phyloP scores from a whole-genome alignment of 2,329 filamentous ascomycete species.

The Thelonectria blattea region DNA sequence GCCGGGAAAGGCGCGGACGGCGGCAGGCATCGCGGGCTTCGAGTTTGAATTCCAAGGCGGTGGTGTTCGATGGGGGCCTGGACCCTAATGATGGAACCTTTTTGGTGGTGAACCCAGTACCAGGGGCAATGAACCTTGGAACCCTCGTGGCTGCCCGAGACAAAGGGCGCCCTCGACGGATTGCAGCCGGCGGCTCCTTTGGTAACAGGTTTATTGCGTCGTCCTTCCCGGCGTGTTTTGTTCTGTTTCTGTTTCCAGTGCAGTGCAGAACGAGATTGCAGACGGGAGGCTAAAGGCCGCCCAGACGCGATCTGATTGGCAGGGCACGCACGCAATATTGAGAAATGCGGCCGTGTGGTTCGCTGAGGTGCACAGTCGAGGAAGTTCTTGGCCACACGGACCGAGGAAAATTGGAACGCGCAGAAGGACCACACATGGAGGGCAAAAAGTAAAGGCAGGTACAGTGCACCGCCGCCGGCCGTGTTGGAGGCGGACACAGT shows the following conservation, averaged over 20 bases:
- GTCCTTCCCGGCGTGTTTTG: not conserved
- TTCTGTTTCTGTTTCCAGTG: not conserved
- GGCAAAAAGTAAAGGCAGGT: constrained; percentile 1
- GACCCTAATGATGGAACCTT: constrained; percentile 3
- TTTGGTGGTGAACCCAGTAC: not conserved
- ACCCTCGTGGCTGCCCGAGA: constrained; percentile 34
- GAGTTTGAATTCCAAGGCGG: not conserved
- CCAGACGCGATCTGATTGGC: constrained; percentile 4
- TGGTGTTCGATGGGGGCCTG: constrained; percentile 9
- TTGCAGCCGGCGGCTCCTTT: not conserved
- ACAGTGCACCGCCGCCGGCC: constrained; percentile 7
- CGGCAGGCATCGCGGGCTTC: not conserved
- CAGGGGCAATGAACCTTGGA: constrained; percentile 11
- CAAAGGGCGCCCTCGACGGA: not conserved
- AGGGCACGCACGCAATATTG: constrained; percentile 7
- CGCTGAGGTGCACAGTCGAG: constrained; percentile 3
- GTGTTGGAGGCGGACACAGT: constrained; percentile 13
- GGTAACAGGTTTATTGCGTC: not conserved
- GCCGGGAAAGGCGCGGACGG: not conserved
- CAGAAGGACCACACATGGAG: no score
- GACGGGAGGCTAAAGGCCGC: not conserved
- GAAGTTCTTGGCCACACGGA: constrained; percentile 6
- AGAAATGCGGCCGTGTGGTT: not conserved
- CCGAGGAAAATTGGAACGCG: not conserved
- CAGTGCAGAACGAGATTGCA: not conserved